phyloP scores from a whole-genome alignment of 441 rosid species.

The Omphalea diandra region DNA sequence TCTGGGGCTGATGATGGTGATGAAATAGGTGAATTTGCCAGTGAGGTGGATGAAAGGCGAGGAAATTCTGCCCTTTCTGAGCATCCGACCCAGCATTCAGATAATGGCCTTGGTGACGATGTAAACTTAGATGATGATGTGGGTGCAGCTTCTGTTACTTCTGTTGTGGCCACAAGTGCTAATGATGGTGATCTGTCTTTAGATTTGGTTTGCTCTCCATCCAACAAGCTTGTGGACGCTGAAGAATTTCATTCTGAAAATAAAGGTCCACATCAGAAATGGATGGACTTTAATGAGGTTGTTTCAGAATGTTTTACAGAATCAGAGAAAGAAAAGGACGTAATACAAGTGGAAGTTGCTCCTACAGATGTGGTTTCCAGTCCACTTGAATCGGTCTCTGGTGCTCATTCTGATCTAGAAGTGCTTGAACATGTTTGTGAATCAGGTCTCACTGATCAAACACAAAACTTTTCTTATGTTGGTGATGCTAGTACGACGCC shows the following conservation, averaged over 20 bases:
- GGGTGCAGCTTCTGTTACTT: constrained; percentile 24
- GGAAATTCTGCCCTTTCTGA: constrained; percentile 29
- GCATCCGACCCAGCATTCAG: constrained; percentile 22
- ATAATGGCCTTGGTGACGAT: constrained; percentile 33
- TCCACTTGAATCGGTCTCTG: constrained; percentile 16
- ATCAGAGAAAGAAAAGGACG: constrained; percentile 33
- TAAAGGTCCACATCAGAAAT: constrained; percentile 33
- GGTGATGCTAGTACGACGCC: constrained; percentile 19
- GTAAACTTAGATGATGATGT: constrained; percentile 25
- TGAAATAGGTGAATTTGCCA: constrained; percentile 20
- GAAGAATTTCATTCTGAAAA: constrained; percentile 32
- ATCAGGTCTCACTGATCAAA: constrained; percentile 22
- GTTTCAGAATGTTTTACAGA: constrained; percentile 32
- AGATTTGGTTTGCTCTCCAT: constrained; percentile 32
- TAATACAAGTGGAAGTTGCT: constrained; percentile 36
- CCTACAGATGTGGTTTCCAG: constrained; percentile 29
- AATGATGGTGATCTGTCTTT: constrained; percentile 32
- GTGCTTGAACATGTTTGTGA: constrained; percentile 22
- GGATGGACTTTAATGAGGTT: constrained; percentile 26
- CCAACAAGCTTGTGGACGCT: constrained; percentile 26
- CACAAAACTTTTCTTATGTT: constrained; percentile 8
- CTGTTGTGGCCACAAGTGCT: constrained; percentile 14
- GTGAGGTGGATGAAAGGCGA: constrained; percentile 23
- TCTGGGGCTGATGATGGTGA: constrained; percentile 22
- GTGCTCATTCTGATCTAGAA: constrained; percentile 23